Evolutionary conservation across 768 basidiomycete species (phyloP), one percentile per base, ranked within the genome.

Genomic region (Mycena alexandri): DNA sequence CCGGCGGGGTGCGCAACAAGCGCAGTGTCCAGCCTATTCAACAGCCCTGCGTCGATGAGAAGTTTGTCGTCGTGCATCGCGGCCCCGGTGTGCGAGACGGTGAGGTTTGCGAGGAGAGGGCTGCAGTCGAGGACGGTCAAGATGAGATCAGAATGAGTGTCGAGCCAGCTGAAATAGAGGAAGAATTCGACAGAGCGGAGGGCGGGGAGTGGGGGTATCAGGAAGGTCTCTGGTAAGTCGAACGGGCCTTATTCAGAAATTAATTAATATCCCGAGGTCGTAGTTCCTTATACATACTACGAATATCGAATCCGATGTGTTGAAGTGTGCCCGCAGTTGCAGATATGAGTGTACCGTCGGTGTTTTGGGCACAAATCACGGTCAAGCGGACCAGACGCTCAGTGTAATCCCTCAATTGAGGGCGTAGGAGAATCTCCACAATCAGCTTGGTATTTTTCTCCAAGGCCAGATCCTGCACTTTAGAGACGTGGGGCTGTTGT

Each of bases 171-270:
- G 11, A 54, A 54, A 3, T 2, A 12, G 5, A 54, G 36, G 36
- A 13, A 54, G 22, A 54, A 54, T 38, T 38, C 53, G 53, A 41
- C 38, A 19, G 53, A 41, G 53, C 53, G 38, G 14, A 54, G 53
- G 8, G 13, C n/a, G n/a, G 53, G 53, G 14, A 54, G 53, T 12
- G 21, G 17, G 11, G 53, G 38, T 24, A 38, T 11, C 19, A 38
- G 13, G 11, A 14, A 16, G 21, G 34, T 24, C 0, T 16, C 36
- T 13, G 10, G 22, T 48, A n/a, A 12, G 10, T 5, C 9, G 33
- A n/a, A 54, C 1, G 16, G 19, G 7, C 29, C 13, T 12, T 54
- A 5, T 9, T 34, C 8, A 9, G 22, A 36, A 11, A 9, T 38
- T 11, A 38, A 38, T 14, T 10, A 11, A 5, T 38, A 29, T 38